Conservation (phyloP, 306 rosid species). For the Quercus agrifolia region DNA sequence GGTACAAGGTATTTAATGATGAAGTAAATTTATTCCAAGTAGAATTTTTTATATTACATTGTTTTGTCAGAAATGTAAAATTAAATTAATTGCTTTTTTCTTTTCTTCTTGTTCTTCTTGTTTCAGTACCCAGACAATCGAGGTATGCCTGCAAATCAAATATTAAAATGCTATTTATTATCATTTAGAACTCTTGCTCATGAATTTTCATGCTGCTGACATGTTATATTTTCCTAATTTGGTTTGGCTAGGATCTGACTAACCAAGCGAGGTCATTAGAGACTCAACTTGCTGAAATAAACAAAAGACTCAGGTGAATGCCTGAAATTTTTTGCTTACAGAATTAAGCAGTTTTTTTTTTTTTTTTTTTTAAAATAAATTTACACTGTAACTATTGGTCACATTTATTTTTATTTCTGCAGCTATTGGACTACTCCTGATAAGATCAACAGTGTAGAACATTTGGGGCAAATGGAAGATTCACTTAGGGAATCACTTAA, state of each 20-base stretch:
- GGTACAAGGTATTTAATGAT: constrained; percentile 53
- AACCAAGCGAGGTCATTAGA: constrained; percentile 48
- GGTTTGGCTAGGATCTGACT: constrained; percentile 51
- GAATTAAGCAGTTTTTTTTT: background rate
- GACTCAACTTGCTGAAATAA: constrained; percentile 52
- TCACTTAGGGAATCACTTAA: constrained; percentile 68
- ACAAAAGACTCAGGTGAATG: constrained; percentile 67
- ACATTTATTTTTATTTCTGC: constrained; percentile 26
- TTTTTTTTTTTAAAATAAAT: background rate
- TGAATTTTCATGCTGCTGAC: background rate
- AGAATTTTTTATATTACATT: background rate
- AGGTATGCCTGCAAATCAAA: constrained; percentile 41
- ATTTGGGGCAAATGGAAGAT: constrained; percentile 73
- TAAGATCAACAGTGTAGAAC: constrained; percentile 61
- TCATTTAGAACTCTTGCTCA: background rate
- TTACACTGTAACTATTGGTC: background rate
- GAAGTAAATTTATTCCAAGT: background rate
- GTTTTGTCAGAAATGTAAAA: background rate
- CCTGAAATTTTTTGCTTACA: background rate
- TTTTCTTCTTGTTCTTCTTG: constrained; percentile 17
- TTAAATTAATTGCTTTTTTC: constrained; percentile 10
- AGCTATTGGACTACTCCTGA: constrained; percentile 66
- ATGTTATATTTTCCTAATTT: background rate
- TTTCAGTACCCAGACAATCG: constrained; percentile 71
- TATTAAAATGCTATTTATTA: background rate